Conservation (phyloP, 148 eudicot genomes). For the Chenopodium quinoa region DNA sequence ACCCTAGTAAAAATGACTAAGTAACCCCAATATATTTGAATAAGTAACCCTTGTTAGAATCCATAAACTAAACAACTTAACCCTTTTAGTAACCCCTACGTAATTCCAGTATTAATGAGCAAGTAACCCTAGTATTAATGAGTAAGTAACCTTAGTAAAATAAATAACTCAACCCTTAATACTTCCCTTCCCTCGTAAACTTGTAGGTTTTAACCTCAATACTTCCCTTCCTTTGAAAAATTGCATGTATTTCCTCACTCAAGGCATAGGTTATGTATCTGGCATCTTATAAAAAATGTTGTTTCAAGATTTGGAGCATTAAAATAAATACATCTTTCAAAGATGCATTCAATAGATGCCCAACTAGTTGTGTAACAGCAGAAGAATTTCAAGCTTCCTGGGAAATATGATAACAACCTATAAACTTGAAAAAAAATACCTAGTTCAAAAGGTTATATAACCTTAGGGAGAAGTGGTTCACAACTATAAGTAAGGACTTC, state of each 20-base stretch:
- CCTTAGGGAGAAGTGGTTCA: slow-evolving; percentile 3
- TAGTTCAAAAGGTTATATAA: background rate
- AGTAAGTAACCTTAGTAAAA: no score
- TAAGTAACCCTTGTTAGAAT: no score
- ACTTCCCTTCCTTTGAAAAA: background rate
- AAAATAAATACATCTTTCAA: background rate
- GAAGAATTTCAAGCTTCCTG: background rate
- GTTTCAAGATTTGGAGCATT: background rate
- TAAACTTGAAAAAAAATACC: background rate
- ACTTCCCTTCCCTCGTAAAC: background rate
- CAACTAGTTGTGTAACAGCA: background rate
- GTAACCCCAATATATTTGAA: no score
- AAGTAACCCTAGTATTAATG: no score
- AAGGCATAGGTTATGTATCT: background rate
- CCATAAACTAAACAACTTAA: no score
- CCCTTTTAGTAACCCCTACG: no score
- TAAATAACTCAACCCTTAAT: no score
- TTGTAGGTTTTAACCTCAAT: background rate
- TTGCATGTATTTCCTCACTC: no score
- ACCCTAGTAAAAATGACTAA: no score
- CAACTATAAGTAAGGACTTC: background rate
- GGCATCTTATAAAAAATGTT: background rate
- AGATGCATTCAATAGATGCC: background rate
- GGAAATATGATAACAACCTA: background rate
- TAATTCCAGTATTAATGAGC: no score